These are phyloP conservation scores for Fusarium keratoplasticum DNA, from an alignment of 2,329 filamentous ascomycete species.

Conservation along the genomic window DNA sequence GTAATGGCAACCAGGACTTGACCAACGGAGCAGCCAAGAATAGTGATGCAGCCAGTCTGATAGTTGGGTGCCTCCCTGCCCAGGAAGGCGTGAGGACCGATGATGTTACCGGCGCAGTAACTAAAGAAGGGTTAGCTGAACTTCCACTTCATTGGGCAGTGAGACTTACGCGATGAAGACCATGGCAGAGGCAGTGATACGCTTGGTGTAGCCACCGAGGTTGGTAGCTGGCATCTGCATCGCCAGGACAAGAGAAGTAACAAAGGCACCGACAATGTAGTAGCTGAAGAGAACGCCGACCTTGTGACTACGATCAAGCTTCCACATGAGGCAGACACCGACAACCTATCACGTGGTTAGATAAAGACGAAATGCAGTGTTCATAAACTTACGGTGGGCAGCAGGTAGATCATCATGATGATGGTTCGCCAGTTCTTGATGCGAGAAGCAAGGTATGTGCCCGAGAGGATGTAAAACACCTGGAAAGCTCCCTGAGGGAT, in stretches of 20 bases:
- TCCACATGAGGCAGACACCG: conserved; percentile 61
- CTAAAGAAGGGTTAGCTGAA: background rate
- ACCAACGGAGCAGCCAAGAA: conserved; percentile 25
- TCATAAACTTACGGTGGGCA: conserved; percentile 64
- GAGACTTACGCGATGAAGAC: conserved; percentile 58
- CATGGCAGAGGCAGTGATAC: conserved; percentile 57
- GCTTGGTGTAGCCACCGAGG: conserved; percentile 61
- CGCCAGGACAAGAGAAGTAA: conserved; percentile 63
- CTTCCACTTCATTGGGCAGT: background rate
- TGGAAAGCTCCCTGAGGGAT: conserved; percentile 66
- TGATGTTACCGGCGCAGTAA: conserved; percentile 26
- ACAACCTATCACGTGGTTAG: too few relatives aligned
- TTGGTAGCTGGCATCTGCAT: conserved; percentile 64
- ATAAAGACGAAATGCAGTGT: too few relatives aligned
- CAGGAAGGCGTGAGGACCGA: conserved; percentile 53
- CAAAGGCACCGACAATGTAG: conserved; percentile 62
- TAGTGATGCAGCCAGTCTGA: conserved; percentile 60
- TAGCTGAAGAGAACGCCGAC: conserved; percentile 62
- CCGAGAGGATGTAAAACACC: conserved; percentile 62
- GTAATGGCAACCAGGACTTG: conserved; percentile 36
- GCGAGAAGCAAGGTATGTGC: conserved; percentile 61
- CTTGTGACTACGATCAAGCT: conserved; percentile 53
- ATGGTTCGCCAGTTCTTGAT: conserved; percentile 61
- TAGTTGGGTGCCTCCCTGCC: conserved; percentile 60
- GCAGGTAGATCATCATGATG: conserved; percentile 62